Evolutionary conservation across 768 basidiomycete genomes (phyloP), one percentile per base, ranked within the genome.

Genomic region (Favolaschia claudopus): DNA sequence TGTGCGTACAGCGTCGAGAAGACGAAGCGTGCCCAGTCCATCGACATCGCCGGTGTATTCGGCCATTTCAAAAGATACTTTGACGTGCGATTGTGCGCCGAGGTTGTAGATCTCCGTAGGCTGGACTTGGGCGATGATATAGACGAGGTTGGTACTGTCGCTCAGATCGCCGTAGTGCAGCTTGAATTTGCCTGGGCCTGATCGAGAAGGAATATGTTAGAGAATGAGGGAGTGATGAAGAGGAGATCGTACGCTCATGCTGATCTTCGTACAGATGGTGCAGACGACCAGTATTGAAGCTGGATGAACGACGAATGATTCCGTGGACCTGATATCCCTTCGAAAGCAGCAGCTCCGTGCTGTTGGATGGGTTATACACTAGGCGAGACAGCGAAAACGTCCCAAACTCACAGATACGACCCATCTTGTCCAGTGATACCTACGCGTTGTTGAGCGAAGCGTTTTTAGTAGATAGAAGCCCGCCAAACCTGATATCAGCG

Each of bases 11-110:
- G 96, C 96, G 69, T 99, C 96, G 56, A 99, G 89, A 57, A 99
- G 85, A 66, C 96, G 93, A 44, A 99, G 86, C 7, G 96, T 99
- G 51, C 96, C 96, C 36, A 99, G 83, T 8, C 89, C 96, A 67
- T 99, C 96, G 45, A 99, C 96, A 70, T 99, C 96, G 47, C 93
- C 95, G 0, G 96, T 99, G 79, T 99, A 99, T 77, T 99, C 96
- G 24, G 96, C 93, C 94, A 99, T 96, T 76, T 98, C 96, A 74
- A 99, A 99, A 25, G 95, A 97, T 64, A 99, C 96, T 76, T 99
- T 99, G 81, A 99, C 96, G 79, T 99, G 96, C 38, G 93, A 95
- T 75, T 99, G 96, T 15, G 96, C 96, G 40, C 95, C 96, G 49
- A 99, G 89, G 76, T 98, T 99, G 86, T 97, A 99, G 60, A 99